Base-by-base conservation (phyloP, 805 yeast genomes). In the Metschnikowia matae region DNA sequence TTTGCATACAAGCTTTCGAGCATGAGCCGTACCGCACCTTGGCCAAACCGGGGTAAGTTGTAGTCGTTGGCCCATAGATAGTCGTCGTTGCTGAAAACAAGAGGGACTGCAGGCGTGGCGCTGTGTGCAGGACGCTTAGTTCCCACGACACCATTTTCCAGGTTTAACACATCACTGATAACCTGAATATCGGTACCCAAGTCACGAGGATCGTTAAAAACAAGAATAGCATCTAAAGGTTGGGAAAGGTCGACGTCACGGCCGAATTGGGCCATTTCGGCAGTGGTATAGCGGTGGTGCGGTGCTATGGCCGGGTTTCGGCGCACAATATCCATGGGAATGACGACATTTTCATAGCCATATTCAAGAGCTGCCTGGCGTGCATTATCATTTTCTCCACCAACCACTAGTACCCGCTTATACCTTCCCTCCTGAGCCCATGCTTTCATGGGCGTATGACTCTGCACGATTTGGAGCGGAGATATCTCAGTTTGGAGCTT, bases 121-220 rank as follows among this genome's bases (percentile, higher is more conserved):
- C 39, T 20, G 15, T 39, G 38, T 4, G 54, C 53, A 6, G 50
- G 34, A 49, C 88, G 70, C 37, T 69, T 60, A 0, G 95, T 88
- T 23, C 92, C 92, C 18, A 85, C 58, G 41, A 65, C 55, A 0
- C 96, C 96, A 42, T 65, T 59, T 6, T 81, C 73, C 8, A 90
- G 82, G 54, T 81, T 80, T 48, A 90, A 70, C 34, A 87, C 60
- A 59, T 90, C 97, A 47, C 79, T 64, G 2, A 89, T 81, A 15
- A 91, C 77, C 69, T 90, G 97, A 7, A 84, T 60, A 64, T 90
- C 97, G 1, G 91, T 80, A 1, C 88, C 90, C 84, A 89, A 78
- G 64, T 90, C 97, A 52, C 96, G 73, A 3, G 97, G 90, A 65
- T 91, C 97, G 61, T 87, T 87, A 67, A 90, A 89, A 23, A 90